Percentiles rank a stretch among this genome's conserved stretches.
Evolutionary conservation across 2,329 filamentous ascomycete genomes (phyloP).

Genomic region (Eurotiales sp.): DNA sequence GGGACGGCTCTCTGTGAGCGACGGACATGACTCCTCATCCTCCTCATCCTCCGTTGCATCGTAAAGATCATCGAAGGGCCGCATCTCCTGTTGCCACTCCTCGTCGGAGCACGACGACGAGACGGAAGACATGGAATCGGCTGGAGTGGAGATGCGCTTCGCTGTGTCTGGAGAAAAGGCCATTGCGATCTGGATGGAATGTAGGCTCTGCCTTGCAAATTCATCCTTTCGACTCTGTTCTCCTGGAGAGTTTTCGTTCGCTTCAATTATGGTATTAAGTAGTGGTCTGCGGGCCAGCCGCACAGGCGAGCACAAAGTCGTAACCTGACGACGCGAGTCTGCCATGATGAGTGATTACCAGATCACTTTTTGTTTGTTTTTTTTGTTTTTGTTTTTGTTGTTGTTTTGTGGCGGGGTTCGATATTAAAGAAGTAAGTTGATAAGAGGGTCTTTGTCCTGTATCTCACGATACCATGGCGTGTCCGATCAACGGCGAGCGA

Average conservation of each 20-base stretch:
- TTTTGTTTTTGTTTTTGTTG: constrained; percentile 3
- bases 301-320: constrained; percentile 50
- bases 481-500: constrained; percentile 43
- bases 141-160: constrained; percentile 27
- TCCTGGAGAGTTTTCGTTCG: constrained; percentile 25
- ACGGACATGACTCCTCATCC: constrained; percentile 52
- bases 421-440: constrained; percentile 11
- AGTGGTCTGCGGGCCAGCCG: constrained; percentile 56
- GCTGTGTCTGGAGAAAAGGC: constrained; percentile 14
- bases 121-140: constrained; percentile 25
- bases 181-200: constrained; percentile 19
- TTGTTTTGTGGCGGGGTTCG: neutral
- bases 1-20: constrained; percentile 47
- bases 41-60: constrained; percentile 78
- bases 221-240: constrained; percentile 27
- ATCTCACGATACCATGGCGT: constrained; percentile 14
- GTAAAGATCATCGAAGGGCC: constrained; percentile 82
- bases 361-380: constrained; percentile 21
- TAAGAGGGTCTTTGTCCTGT: constrained; percentile 2
- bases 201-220: constrained; percentile 14
- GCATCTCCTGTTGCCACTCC: constrained; percentile 63
- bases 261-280: constrained; percentile 65
- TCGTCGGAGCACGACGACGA: constrained; percentile 45
- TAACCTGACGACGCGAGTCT: constrained; percentile 46
- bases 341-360: constrained; percentile 38